Conservation (phyloP, 495 filamentous ascomycete genomes). For the Articulospora tetracladia region DNA sequence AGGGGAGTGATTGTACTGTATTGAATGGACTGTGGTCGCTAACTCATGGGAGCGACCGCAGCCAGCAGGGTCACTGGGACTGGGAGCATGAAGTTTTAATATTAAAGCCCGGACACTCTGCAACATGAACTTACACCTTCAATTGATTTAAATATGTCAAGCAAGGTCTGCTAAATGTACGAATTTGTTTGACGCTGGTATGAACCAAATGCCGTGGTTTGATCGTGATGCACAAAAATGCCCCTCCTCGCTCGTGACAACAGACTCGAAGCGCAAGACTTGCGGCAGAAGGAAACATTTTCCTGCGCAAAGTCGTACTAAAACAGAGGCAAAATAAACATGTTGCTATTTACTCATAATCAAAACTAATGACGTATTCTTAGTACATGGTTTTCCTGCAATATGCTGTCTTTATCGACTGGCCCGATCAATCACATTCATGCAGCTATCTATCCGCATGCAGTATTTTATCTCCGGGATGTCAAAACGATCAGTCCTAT, state of each 20-base stretch:
- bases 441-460: not conserved
- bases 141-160: not conserved
- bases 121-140: not conserved
- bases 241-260: not conserved
- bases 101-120: not conserved
- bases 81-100: not conserved
- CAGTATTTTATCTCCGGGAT: not conserved
- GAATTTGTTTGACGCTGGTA: too few species aligned
- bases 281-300: not conserved
- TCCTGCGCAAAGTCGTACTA: too few species aligned
- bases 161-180: too few species aligned
- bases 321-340: too few species aligned
- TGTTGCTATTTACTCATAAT: too few species aligned
- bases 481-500: not conserved
- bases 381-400: too few species aligned
- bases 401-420: too few species aligned
- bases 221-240: not conserved
- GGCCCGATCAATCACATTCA: not conserved
- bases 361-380: too few species aligned
- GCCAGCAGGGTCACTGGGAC: not conserved
- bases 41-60: not conserved
- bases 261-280: not conserved
- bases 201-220: not conserved
- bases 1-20: not conserved
- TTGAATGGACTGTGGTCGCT: constrained; percentile 2